A percentile compares a stretch with the other conserved stretches of the same genome.
These are phyloP conservation scores for Cryptococcus depauperatus DNA, from an alignment of 1,284 basidiomycete species.

Conservation along the genomic window DNA sequence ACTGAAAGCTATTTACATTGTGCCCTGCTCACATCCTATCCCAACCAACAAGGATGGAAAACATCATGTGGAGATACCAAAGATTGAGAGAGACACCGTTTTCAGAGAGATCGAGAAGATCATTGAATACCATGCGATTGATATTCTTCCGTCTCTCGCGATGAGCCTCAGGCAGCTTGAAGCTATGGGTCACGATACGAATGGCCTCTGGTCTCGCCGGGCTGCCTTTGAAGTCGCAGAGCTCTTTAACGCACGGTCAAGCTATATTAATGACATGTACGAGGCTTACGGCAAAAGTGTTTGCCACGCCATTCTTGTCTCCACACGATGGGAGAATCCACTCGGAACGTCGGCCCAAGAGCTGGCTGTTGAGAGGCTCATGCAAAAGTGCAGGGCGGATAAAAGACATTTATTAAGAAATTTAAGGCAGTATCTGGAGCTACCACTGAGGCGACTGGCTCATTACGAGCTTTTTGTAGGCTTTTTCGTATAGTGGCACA, in stretches of 20 bases:
- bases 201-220: not conserved
- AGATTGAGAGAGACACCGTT: not conserved
- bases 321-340: not conserved
- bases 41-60: not conserved
- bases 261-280: not conserved
- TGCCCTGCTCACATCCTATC: not conserved
- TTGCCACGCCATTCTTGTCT: not conserved
- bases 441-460: not conserved
- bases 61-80: not conserved
- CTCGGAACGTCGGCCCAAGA: not conserved
- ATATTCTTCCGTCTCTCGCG: not conserved
- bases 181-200: not conserved
- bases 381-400: not conserved
- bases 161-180: not conserved
- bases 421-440: not conserved
- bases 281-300: not conserved
- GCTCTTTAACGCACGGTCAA: not conserved
- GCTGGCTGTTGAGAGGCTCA: not conserved
- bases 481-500: not conserved
- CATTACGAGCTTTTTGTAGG: constrained; percentile 2
- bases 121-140: not conserved
- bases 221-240: not conserved
- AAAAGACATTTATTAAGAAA: not conserved
- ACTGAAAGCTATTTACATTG: not conserved
- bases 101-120: not conserved